Percentiles rank a stretch among this genome's conserved stretches.
Evolutionary conservation across 164 flowering plant species (phyloP).

Genomic region (Aristolochia fimbriata): DNA sequence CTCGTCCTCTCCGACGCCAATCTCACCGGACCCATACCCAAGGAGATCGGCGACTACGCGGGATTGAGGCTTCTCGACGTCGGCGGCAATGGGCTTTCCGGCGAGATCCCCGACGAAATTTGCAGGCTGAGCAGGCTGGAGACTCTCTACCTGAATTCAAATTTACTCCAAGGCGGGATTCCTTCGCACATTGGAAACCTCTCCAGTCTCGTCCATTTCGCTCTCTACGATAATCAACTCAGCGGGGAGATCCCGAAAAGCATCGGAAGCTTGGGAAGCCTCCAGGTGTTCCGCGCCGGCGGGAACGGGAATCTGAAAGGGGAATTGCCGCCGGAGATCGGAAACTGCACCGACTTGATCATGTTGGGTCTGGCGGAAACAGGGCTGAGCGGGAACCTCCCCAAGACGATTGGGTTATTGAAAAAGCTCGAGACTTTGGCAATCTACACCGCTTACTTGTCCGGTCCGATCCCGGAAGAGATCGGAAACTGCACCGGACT

Average conservation of each 20-base stretch:
- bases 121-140: slow-evolving; percentile 49
- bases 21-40: slow-evolving; percentile 70
- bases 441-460: slow-evolving; percentile 59
- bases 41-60: slow-evolving; percentile 45
- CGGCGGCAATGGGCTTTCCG: slow-evolving; percentile 59
- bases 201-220: slow-evolving; percentile 38
- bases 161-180: slow-evolving; percentile 55
- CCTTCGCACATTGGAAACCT: slow-evolving; percentile 61
- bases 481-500: slow-evolving; percentile 72
- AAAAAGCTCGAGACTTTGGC: slow-evolving; percentile 63
- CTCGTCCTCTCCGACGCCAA: slow-evolving; percentile 62
- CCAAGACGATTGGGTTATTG: slow-evolving; percentile 59
- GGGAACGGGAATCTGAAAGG: slow-evolving; percentile 87
- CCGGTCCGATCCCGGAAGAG: slow-evolving; percentile 84
- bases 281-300: slow-evolving; percentile 62
- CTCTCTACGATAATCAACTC: slow-evolving; percentile 66
- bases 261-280: slow-evolving; percentile 46
- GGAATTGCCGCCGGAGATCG: slow-evolving; percentile 72
- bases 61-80: slow-evolving; percentile 47
- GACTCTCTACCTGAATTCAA: slow-evolving; percentile 48
- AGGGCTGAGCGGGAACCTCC: slow-evolving; percentile 69
- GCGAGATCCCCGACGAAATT: slow-evolving; percentile 64
- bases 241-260: slow-evolving; percentile 66
- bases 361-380: slow-evolving; percentile 86
- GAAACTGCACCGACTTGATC: slow-evolving; percentile 59